These are phyloP conservation scores for Eleusine indica DNA, from an alignment of 176 grass and related monocot species.

Conservation along the genomic window DNA sequence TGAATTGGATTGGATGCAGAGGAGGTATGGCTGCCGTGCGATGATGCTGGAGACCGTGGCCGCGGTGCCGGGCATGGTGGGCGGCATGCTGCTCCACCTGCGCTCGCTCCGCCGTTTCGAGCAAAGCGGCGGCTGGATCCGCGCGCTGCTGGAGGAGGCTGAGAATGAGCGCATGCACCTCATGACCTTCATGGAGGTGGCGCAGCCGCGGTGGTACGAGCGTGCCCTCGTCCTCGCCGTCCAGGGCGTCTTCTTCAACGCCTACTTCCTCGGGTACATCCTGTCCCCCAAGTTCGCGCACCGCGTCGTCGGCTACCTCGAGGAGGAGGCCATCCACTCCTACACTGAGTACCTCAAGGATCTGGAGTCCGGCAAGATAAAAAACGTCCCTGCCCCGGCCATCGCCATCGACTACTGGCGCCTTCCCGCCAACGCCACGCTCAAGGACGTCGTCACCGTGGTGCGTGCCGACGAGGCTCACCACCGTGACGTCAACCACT, in stretches of 20 bases:
- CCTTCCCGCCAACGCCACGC: conserved; percentile 61
- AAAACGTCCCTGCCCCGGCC: conserved; percentile 68
- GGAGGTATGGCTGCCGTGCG: conserved; percentile 59
- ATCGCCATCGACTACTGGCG: conserved; percentile 87
- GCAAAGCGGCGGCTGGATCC: conserved; percentile 62
- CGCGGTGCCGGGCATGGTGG: conserved; percentile 57
- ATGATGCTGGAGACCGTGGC: conserved; percentile 67
- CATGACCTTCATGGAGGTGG: conserved; percentile 68
- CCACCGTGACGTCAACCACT: conserved; percentile 84
- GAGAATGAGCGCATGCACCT: conserved; percentile 71
- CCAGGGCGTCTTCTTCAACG: conserved; percentile 69
- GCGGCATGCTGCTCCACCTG: conserved; percentile 60
- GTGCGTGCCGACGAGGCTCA: conserved; percentile 80
- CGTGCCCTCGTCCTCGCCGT: conserved; percentile 54
- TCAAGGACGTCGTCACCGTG: conserved; percentile 71
- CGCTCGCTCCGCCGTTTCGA: conserved; percentile 62
- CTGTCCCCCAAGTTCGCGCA: conserved; percentile 73
- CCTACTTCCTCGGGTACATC: conserved; percentile 62
- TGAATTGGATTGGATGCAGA: conserved; percentile 32
- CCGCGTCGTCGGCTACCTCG: conserved; percentile 72
- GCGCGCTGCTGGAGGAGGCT: conserved; percentile 51
- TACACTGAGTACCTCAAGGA: conserved; percentile 80
- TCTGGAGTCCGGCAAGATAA: conserved; percentile 63
- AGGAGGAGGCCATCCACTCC: conserved; percentile 84
- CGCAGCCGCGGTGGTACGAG: conserved; percentile 53